Evolutionary conservation across 202 grass and related monocot genomes (phyloP).

Genomic region (Bolboschoenoplectus hybrid): DNA sequence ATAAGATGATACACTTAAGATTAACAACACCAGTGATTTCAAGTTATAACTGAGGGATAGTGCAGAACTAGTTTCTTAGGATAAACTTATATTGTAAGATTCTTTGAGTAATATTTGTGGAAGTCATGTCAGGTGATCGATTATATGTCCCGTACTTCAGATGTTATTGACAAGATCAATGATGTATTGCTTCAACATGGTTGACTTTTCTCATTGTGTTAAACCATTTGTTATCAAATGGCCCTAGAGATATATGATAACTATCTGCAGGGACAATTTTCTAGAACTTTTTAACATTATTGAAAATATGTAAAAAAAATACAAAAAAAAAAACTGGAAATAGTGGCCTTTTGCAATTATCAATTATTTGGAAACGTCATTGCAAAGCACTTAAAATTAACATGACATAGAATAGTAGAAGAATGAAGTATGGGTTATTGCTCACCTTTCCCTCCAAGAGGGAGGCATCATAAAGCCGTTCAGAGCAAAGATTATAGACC

Average conservation of each 20-base stretch:
- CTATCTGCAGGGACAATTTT: neutral
- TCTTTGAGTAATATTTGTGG: constrained; percentile 11
- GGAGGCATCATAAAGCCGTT: constrained; percentile 97
- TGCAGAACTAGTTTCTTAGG: neutral
- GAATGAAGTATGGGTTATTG: constrained; percentile 14
- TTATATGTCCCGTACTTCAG: neutral
- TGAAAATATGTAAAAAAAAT: neutral
- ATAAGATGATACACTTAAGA: constrained; percentile 18
- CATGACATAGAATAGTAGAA: constrained; percentile 16
- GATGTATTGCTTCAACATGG: neutral
- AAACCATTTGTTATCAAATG: neutral
- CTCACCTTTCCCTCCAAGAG: constrained; percentile 97
- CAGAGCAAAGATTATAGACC: constrained; percentile 98
- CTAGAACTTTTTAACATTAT: neutral
- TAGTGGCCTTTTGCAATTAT: neutral
- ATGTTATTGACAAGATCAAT: constrained; percentile 7
- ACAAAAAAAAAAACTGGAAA: neutral
- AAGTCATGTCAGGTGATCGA: neutral
- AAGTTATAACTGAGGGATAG: neutral
- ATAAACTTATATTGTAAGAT: neutral
- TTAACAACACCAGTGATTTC: neutral
- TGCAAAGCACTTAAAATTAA: constrained; percentile 11
- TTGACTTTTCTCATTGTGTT: neutral
- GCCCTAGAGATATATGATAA: neutral
- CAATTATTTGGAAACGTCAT: neutral